A percentile compares a stretch with the other conserved stretches of the same genome.
Conservation (phyloP, 2,329 filamentous ascomycete genomes). For the Talaromyces sp. region DNA sequence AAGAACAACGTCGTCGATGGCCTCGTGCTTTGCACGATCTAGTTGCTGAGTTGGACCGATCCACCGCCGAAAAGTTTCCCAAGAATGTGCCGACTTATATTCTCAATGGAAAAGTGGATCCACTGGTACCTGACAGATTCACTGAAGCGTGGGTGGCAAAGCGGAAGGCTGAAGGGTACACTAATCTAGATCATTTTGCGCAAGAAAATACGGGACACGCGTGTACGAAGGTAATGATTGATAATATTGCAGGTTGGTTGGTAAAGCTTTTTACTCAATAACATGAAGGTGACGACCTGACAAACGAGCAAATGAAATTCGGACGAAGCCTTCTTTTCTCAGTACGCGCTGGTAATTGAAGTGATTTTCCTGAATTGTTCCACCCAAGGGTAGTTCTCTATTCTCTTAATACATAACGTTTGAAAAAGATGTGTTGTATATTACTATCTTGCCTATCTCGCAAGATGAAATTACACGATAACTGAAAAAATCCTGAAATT, state of each 20-base stretch:
- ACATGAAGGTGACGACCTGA: neutral
- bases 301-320: neutral
- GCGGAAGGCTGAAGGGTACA: neutral
- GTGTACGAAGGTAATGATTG: conserved; percentile 4
- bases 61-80: conserved; percentile 1
- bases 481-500: neutral
- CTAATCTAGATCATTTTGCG: conserved; percentile 6
- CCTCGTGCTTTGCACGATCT: neutral
- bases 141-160: conserved; percentile 6
- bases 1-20: conserved; percentile 7
- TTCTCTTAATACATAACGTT: neutral
- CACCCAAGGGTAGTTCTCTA: neutral
- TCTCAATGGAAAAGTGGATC: conserved; percentile 6
- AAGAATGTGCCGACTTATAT: conserved; percentile 5
- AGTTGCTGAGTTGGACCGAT: neutral
- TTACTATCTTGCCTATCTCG: neutral
- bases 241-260: conserved; percentile 4
- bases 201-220: conserved; percentile 7
- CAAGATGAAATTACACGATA: neutral
- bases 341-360: neutral
- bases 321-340: neutral
- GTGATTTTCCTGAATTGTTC: neutral
- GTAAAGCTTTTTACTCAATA: neutral
- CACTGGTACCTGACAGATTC: conserved; percentile 7
- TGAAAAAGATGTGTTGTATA: neutral